Evolutionary conservation across 208 protist species (phyloP), one percentile per base, ranked within the genome.

Genomic region (Acanthamoeba triangularis): DNA sequence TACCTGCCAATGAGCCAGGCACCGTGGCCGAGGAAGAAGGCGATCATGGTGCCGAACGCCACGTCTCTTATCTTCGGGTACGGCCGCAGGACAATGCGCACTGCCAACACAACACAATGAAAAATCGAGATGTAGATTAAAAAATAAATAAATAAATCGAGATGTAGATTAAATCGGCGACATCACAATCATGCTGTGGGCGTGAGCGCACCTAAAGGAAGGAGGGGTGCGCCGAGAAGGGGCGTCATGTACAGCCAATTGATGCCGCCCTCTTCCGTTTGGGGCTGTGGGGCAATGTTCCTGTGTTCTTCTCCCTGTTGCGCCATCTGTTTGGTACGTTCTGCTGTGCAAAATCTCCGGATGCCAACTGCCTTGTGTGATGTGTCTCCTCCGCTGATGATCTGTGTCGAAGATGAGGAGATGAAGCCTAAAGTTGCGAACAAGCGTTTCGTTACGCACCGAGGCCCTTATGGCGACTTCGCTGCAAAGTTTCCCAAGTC

Each of bases 1-100:
- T 33, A 28, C 72, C 72, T 82, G 72, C 72, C 72, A 13, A 82
- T 82, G 72, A 82, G 72, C 72, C 72, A 82, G 5, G 72, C 72
- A 11, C 72, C 72, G 37, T 82, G 72, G 23, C 30, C 30, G 72
- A 82, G 72, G 72, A 82, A 82, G 72, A 82, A 82, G 37, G 72
- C 37, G 10, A 82, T 20, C 72, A 82, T 82, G 72, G 37, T 16
- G 18, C 72, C 72, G 30, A 82, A 82, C 72, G 41, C 37, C 18
- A 82, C 72, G 72, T 82, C 72, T 28, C 72, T 41, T 1, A 49
- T 35, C 72, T 82, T 82, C 7, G 72, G 72, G 72, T 82, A 82
- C 28, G 72, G 72, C 18, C 72, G 72, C 23, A 82, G 41, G 7
- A 18, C 72, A 28, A 82, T 82, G 23, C 72, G 72, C 8, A 49